Percentiles rank a stretch among this genome's conserved stretches.
Conservation (phyloP, 768 basidiomycete genomes). For the Roridomyces roridus region DNA sequence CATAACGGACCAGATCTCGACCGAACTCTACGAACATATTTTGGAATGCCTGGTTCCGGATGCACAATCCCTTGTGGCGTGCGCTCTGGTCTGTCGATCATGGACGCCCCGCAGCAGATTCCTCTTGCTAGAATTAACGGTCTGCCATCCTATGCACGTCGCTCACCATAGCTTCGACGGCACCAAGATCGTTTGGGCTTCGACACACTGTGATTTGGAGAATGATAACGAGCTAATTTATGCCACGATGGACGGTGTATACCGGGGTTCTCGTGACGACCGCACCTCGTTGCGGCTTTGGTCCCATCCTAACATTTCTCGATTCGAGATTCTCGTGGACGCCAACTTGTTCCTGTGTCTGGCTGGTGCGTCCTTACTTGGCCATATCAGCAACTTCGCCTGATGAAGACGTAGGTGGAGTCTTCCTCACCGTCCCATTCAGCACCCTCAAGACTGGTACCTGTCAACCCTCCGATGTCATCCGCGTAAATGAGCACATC, state of each 20-base stretch:
- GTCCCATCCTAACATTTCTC: slow-evolving; percentile 49
- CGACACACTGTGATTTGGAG: too few relatives aligned
- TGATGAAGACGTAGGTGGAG: too few relatives aligned
- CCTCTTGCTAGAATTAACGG: background rate
- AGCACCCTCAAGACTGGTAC: background rate
- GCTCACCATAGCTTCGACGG: background rate
- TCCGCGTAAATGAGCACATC: slow-evolving; percentile 3
- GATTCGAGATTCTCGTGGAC: slow-evolving; percentile 82
- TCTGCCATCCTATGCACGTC: background rate
- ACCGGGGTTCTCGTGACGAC: background rate
- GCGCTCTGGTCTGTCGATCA: slow-evolving; percentile 12
- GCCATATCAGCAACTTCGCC: too few relatives aligned
- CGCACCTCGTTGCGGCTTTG: too few relatives aligned
- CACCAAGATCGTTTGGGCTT: too few relatives aligned
- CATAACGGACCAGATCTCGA: slow-evolving; percentile 8
- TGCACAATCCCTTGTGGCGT: background rate
- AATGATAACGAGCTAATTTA: slow-evolving; percentile 16
- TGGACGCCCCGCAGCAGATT: slow-evolving; percentile 13
- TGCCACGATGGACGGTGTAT: slow-evolving; percentile 16
- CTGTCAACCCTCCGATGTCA: background rate
- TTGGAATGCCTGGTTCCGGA: background rate
- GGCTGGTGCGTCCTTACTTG: slow-evolving; percentile 50
- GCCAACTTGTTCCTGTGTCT: slow-evolving; percentile 78
- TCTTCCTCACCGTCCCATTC: slow-evolving; percentile 17
- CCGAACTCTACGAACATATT: slow-evolving; percentile 10